phyloP scores from a whole-genome alignment of 257 asterid species.

The Solanum medicagineum region DNA sequence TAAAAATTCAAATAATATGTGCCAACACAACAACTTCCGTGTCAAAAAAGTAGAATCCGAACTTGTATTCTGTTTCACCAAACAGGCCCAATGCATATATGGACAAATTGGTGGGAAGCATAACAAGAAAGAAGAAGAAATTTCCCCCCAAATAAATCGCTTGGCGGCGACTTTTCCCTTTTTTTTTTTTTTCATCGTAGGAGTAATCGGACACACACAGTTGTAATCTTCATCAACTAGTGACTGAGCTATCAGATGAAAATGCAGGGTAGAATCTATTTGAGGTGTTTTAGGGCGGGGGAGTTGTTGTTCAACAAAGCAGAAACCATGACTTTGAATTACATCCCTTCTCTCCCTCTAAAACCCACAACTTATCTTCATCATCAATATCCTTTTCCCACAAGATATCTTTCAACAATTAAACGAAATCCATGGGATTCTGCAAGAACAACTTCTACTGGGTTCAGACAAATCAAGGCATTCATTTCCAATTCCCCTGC shows the following conservation, averaged over 20 bases:
- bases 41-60: too few relatives aligned
- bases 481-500: slow-evolving; percentile 62
- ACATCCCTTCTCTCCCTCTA: neutral
- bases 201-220: neutral
- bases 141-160: neutral
- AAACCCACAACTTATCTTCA: neutral
- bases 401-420: slow-evolving; percentile 23
- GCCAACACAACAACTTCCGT: too few relatives aligned
- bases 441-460: slow-evolving; percentile 23
- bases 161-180: neutral
- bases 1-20: too few relatives aligned
- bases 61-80: too few relatives aligned
- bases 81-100: too few relatives aligned
- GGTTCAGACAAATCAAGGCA: slow-evolving; percentile 32
- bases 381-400: slow-evolving; percentile 1
- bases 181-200: neutral
- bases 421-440: slow-evolving; percentile 31
- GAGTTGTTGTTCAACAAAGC: slow-evolving; percentile 4
- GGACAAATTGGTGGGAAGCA: neutral
- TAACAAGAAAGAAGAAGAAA: neutral
- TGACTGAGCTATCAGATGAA: neutral
- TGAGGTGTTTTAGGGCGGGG: slow-evolving; percentile 16
- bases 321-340: neutral
- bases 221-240: neutral
- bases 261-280: slow-evolving; percentile 17